Evolutionary conservation across 106 monocot species (phyloP), one percentile per base, ranked within the genome.

Genomic region (Acorus calamus): DNA sequence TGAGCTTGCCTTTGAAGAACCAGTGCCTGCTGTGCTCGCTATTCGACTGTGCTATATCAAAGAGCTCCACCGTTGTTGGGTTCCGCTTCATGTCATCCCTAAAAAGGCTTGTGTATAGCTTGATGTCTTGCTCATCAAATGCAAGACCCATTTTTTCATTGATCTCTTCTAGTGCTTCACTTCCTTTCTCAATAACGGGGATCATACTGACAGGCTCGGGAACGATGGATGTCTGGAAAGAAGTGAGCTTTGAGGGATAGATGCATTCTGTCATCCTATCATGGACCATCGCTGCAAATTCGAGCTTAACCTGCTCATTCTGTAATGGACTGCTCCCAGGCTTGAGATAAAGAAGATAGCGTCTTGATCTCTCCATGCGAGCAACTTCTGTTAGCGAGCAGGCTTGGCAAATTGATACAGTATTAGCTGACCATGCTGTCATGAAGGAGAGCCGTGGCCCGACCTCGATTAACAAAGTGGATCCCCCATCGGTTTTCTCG

Each of bases 181-280:
- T 84, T 64, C 96, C 96, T 66, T 51, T 77, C 64, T 91, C 96
- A 50, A 96, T 76, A 4, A 96, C 72, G 3, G 91, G 96, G 55
- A 96, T 59, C 3, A 81, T 50, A 11, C 13, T 48, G 52, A 91
- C 87, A 14, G 83, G 64, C 61, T 96, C 91, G 9, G 96, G 87
- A 67, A 83, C 46, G 14, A 56, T 52, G 51, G 56, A 44, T 9
- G 78, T 66, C 45, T 66, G 45, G 50, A 96, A 96, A n/a, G 87
- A 80, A 41, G 14, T 62, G 28, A 90, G 85, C 69, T 72, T 83
- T 49, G 47, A 53, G n/a, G 82, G 71, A 66, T 96, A 96, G n/a
- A 96, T 73, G 69, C 91, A 91, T 56, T 96, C 91, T 28, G 96
- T 96, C 96, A 96, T 96, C 65, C 96, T 84, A 71, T 96, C 96